Evolutionary conservation across 768 basidiomycete species (phyloP), one percentile per base, ranked within the genome.

Genomic region (Tricholoma sp.): DNA sequence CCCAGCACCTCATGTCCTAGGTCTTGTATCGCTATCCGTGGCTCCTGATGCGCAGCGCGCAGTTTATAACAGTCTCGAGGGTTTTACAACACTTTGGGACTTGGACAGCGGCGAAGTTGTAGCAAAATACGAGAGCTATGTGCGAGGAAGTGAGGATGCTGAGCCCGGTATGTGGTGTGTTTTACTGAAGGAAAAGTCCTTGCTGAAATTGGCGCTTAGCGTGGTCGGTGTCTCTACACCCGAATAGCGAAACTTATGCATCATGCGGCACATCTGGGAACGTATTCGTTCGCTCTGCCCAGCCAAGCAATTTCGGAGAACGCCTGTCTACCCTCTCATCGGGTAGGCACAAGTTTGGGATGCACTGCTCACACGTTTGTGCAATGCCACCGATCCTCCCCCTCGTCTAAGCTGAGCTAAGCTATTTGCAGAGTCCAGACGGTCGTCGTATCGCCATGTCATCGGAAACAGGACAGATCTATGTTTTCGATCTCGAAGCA

Each of bases 401-500:
- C 37, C 53, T 47, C 52, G 8, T 29, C 50, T 52, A 53, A 55
- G 45, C 21, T 52, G 54, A 55, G 45, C 21, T 27, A 27, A 61
- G n/a, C 55, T 32, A 50, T 34, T 32, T 31, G 56, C 68, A 96
- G 94, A 94, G 91, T 63, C 93, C 94, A 12, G 91, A 96, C 66
- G 94, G 94, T 41, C 80, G 80, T 61, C 82, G 84, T 43, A 72
- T 98, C 49, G 94, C 91, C 14, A 78, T 96, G 61, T 83, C 92
- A 3, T 83, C 86, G 8, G 94, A 96, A 69, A 80, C 83, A 1
- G 94, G 94, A n/a, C 88, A 93, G 64, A 87, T 96, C 54, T 91
- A 83, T 69, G 76, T 98, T 45, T 88, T 94, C 60, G 94, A 96
- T 69, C 68, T 89, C 37, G 87, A 89, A 67, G 79, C 88, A 2